A percentile compares a stretch with the other conserved stretches of the same genome.
These are phyloP conservation scores for Myxozyma neglecta DNA, from an alignment of 805 yeast species.

Conservation along the genomic window DNA sequence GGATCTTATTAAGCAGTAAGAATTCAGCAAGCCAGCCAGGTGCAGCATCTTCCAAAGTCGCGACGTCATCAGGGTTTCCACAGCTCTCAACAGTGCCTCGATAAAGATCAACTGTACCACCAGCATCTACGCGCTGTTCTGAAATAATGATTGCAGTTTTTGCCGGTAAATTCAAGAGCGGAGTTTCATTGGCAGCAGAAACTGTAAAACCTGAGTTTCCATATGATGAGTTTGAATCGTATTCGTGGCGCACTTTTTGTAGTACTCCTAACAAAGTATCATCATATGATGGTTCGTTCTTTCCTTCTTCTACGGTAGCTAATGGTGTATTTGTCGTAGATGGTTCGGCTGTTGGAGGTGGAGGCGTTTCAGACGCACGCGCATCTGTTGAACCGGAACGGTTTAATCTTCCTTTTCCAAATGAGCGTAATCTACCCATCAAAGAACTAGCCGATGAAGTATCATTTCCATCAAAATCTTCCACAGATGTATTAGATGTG, in stretches of 20 bases:
- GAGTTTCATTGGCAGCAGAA: constrained; percentile 40
- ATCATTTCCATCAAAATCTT: constrained; percentile 3
- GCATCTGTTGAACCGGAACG: constrained; percentile 17
- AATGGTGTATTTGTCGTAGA: constrained; percentile 23
- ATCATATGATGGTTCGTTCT: constrained; percentile 36
- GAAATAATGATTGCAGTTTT: constrained; percentile 45
- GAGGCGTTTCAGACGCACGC: background rate
- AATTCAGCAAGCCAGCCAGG: constrained; percentile 67
- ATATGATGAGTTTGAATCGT: constrained; percentile 10
- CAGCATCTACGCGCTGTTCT: constrained; percentile 44
- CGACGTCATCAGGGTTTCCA: constrained; percentile 34
- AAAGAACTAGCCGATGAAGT: constrained; percentile 32
- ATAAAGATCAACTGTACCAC: constrained; percentile 48
- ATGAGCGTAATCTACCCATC: constrained; percentile 38
- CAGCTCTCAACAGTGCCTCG: constrained; percentile 42
- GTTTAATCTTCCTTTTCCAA: constrained; percentile 36
- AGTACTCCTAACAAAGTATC: constrained; percentile 32
- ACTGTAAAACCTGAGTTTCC: constrained; percentile 14
- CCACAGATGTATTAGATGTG: background rate
- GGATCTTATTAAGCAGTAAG: constrained; percentile 48
- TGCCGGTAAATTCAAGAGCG: constrained; percentile 39
- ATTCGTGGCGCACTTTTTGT: constrained; percentile 24
- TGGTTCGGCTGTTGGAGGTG: constrained; percentile 18
- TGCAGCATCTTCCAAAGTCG: constrained; percentile 47
- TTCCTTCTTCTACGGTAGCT: constrained; percentile 20